Evolutionary conservation across 177 flowering plant species (phyloP), one percentile per base, ranked within the genome.

Genomic region (Tripterygium wilfordii): DNA sequence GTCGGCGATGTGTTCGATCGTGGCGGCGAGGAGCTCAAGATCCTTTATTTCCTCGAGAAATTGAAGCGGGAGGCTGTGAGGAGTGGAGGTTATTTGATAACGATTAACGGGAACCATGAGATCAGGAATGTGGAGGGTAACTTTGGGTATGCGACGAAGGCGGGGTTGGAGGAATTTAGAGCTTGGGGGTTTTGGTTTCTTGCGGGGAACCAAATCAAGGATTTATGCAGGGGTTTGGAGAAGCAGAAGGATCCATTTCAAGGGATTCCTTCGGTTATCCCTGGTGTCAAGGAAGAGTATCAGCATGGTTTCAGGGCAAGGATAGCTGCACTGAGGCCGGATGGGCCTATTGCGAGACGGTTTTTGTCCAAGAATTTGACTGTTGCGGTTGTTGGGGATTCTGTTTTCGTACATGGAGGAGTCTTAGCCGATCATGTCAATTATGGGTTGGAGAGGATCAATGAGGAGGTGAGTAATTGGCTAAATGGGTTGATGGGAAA

Each of bases 391-490:
- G 67, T 87, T 6, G 96, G 97, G 4, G 96, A 89, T 3, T 84
- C 92, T 0, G 78, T 94, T 5, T 89, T 94, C 48, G 99, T 82
- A n/a, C 99, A 94, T 35, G 97, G 99, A 2, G 99, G 99, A 13
- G 49, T 94, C 16, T 58, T 89, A 33, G 54, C 69, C 21, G 43
- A 72, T 1, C 97, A 94, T 61, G 96, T 82, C 1, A 36, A 14
- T 1, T 80, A 84, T 19, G 99, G 99, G 9, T 62, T 94, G 53
- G 95, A 89, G 42, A 50, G 70, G 50, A 88, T 89, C 12, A 94
- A 94, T 45, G 72, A 63, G 31, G 97, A 89, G 63, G 90, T 85
- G 20, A 75, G 90, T 66, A 78, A 76, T 48, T 94, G 96, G 95
- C 71, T 89, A 36, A 58, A 60, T 32, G 98, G 98, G 22, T 29